Conservation (phyloP, 2,329 filamentous ascomycete genomes). For the Mariannaea elegans region DNA sequence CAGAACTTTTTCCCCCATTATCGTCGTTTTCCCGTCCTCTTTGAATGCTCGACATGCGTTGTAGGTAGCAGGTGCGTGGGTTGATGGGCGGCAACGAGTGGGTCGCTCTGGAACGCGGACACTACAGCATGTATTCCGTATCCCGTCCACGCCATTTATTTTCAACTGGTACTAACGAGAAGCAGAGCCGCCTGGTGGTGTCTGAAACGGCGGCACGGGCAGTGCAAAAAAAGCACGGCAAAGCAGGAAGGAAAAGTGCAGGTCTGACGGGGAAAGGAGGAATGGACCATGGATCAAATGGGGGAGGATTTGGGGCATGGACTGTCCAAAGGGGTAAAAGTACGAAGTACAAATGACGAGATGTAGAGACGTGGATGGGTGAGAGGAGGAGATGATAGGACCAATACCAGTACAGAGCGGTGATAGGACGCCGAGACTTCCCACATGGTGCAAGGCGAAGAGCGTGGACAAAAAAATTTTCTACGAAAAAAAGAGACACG, state of each 20-base stretch:
- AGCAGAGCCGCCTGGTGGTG: neutral
- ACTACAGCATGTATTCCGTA: slow-evolving; percentile 9
- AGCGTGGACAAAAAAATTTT: neutral
- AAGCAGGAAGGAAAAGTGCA: neutral
- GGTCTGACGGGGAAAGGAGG: slow-evolving; percentile 6
- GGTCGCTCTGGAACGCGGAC: slow-evolving; percentile 21
- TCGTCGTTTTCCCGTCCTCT: neutral
- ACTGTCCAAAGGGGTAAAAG: neutral
- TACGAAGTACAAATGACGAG: slow-evolving; percentile 9
- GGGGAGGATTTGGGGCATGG: slow-evolving; percentile 1
- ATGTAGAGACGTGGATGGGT: slow-evolving; percentile 1
- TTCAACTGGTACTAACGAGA: too few relatives aligned
- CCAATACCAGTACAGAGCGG: slow-evolving; percentile 11
- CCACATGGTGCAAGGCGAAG: slow-evolving; percentile 4
- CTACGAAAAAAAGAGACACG: neutral
- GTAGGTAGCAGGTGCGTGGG: slow-evolving; percentile 6
- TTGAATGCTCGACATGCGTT: neutral
- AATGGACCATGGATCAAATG: slow-evolving; percentile 10
- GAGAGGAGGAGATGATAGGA: slow-evolving; percentile 7
- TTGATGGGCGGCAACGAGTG: slow-evolving; percentile 12
- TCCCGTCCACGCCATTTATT: neutral
- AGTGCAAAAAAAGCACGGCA: neutral
- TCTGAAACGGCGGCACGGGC: slow-evolving; percentile 13
- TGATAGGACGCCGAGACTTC: slow-evolving; percentile 4
- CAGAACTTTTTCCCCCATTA: neutral